Percentiles rank a stretch among this genome's conserved stretches.
Evolutionary conservation across 352 stramenopile species (phyloP).

Genomic region (Phytopythium chamaehyphon): DNA sequence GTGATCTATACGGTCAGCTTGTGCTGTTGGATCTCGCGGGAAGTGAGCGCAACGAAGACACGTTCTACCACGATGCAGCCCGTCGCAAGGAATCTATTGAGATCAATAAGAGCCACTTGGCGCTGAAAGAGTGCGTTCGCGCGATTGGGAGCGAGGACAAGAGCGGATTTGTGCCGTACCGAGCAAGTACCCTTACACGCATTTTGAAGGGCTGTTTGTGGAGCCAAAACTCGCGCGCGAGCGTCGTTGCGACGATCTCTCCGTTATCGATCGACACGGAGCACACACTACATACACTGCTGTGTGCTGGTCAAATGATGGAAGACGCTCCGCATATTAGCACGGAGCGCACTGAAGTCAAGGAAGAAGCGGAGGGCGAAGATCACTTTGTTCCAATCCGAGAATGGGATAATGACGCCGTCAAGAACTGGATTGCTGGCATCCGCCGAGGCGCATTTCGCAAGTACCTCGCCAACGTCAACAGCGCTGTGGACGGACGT

Average conservation of each 20-base stretch:
- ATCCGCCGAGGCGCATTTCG: conserved; percentile 44
- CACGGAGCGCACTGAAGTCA: conserved; percentile 49
- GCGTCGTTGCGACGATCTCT: conserved; percentile 80
- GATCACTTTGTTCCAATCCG: conserved; percentile 34
- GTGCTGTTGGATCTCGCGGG: conserved; percentile 65
- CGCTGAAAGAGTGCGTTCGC: conserved; percentile 79
- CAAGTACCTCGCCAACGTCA: conserved; percentile 50
- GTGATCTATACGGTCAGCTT: conserved; percentile 39
- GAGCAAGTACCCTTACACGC: conserved; percentile 63
- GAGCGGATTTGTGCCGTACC: conserved; percentile 62
- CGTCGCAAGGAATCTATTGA: conserved; percentile 70
- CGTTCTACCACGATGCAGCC: conserved; percentile 70
- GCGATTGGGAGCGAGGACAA: conserved; percentile 57
- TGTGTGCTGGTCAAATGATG: conserved; percentile 68
- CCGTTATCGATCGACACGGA: conserved; percentile 70
- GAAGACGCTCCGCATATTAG: conserved; percentile 48
- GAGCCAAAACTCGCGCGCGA: conserved; percentile 52
- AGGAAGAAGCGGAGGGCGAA: conserved; percentile 31
- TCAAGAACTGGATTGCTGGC: conserved; percentile 48
- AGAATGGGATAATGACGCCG: conserved; percentile 56
- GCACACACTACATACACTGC: conserved; percentile 74
- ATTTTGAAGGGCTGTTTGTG: conserved; percentile 74
- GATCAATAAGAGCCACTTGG: conserved; percentile 84
- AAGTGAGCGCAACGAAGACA: conserved; percentile 77
- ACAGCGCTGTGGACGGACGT: conserved; percentile 41